A percentile compares a stretch with the other conserved stretches of the same genome.
phyloP scores from a whole-genome alignment of 768 basidiomycete genomes.

The Lentinula sp. region DNA sequence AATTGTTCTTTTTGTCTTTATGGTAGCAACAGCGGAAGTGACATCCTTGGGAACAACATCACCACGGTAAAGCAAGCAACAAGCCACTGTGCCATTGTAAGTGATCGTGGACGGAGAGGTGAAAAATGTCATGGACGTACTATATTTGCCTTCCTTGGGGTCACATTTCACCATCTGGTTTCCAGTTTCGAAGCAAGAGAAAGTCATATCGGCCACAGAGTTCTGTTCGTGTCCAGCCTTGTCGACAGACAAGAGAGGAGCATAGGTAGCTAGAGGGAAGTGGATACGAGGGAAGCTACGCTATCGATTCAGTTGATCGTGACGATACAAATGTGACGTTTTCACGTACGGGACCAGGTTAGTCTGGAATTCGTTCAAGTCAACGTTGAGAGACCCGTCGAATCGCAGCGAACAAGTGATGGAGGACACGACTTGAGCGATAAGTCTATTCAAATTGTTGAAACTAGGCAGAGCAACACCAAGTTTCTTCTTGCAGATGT shows the following conservation, averaged over 20 bases:
- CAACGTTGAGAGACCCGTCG: conserved; percentile 95
- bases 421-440: conserved; percentile 98
- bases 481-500: conserved; percentile 97
- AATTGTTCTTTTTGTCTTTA: conserved; percentile 97
- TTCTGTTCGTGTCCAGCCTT: conserved; percentile 97
- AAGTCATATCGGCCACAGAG: conserved; percentile 97
- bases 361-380: conserved; percentile 97
- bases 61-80: conserved; percentile 88
- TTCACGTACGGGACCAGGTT: conserved; percentile 88
- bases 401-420: conserved; percentile 96
- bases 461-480: conserved; percentile 82
- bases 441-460: conserved; percentile 91
- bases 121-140: conserved; percentile 36
- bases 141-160: conserved; percentile 98
- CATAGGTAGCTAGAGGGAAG: conserved; percentile 95
- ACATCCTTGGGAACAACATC: conserved; percentile 97
- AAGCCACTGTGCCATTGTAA: conserved; percentile 60
- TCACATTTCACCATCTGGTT: conserved; percentile 98
- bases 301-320: conserved; percentile 5
- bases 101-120: neutral
- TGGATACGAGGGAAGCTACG: conserved; percentile 93
- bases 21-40: conserved; percentile 84
- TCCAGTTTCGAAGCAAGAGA: conserved; percentile 93
- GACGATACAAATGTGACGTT: neutral
- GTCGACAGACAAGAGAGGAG: conserved; percentile 91